A percentile compares a stretch with the other conserved stretches of the same genome.
Evolutionary conservation across 192 early-diverging fungal genomes (phyloP).

Genomic region (Tieghemiomyces parasiticus): DNA sequence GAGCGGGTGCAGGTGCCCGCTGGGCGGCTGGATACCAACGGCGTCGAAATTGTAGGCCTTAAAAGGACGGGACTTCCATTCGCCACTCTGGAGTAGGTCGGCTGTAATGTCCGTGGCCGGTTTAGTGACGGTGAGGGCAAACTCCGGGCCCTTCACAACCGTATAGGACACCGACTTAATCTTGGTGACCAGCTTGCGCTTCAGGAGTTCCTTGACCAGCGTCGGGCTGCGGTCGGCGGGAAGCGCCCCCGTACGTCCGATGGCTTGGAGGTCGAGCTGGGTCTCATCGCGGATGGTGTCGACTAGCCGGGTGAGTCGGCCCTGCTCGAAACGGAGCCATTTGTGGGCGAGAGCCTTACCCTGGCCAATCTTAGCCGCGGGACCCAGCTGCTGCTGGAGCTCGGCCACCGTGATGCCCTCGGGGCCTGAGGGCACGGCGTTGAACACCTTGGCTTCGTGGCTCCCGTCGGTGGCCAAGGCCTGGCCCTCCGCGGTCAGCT

Average conservation of each 20-base stretch:
- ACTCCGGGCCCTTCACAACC: slow-evolving; percentile 75
- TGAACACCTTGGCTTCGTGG: slow-evolving; percentile 87
- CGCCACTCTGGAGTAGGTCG: slow-evolving; percentile 83
- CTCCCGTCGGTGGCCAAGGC: slow-evolving; percentile 75
- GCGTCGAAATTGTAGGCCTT: slow-evolving; percentile 99
- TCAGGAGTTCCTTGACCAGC: slow-evolving; percentile 59
- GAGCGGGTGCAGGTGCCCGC: slow-evolving; percentile 91
- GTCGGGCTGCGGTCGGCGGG: slow-evolving; percentile 43
- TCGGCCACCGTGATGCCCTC: slow-evolving; percentile 79
- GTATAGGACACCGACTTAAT: slow-evolving; percentile 66
- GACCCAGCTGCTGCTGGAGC: slow-evolving; percentile 58
- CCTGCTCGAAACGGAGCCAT: slow-evolving; percentile 82
- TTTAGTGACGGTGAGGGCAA: slow-evolving; percentile 72
- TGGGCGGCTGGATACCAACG: slow-evolving; percentile 56
- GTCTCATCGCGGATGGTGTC: slow-evolving; percentile 74
- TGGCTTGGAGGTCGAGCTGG: slow-evolving; percentile 49
- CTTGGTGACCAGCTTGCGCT: slow-evolving; percentile 52
- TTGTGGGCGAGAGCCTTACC: slow-evolving; percentile 95
- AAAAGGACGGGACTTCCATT: slow-evolving; percentile 89
- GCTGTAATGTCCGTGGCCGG: slow-evolving; percentile 88
- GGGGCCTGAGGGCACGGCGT: slow-evolving; percentile 61
- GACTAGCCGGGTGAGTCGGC: slow-evolving; percentile 57
- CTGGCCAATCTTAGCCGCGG: slow-evolving; percentile 78
- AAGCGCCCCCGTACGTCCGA: slow-evolving; percentile 47
- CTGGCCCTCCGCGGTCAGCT: slow-evolving; percentile 75